phyloP scores from a whole-genome alignment of 1,284 basidiomycete species.

The Neolentinus lepideus region DNA sequence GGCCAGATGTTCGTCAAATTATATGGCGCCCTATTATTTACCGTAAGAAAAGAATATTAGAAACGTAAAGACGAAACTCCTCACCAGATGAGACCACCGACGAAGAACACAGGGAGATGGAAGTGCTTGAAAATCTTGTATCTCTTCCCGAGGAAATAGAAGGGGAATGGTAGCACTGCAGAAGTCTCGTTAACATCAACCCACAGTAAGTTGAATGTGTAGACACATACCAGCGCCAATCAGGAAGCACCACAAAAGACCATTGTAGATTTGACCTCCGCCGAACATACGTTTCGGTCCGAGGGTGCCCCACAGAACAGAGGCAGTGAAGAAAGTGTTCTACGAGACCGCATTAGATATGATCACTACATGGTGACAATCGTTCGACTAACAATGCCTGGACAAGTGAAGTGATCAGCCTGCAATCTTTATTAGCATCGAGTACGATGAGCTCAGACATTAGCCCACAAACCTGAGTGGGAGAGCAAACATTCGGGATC shows the following conservation, averaged over 20 bases:
- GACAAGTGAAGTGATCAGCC: conserved; percentile 19
- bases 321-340: conserved; percentile 21
- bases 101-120: conserved; percentile 24
- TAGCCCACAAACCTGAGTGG: neutral
- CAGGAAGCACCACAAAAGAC: conserved; percentile 27
- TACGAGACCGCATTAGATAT: neutral
- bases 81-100: conserved; percentile 31
- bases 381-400: conserved; percentile 8
- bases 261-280: conserved; percentile 15
- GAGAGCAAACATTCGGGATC: conserved; percentile 25
- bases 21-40: conserved; percentile 30
- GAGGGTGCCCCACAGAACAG: conserved; percentile 28
- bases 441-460: neutral
- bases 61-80: neutral
- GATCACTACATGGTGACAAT: neutral
- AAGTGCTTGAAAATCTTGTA: conserved; percentile 22
- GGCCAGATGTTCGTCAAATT: conserved; percentile 18
- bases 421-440: conserved; percentile 24
- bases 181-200: neutral
- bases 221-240: conserved; percentile 21
- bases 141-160: conserved; percentile 25
- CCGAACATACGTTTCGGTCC: conserved; percentile 27
- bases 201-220: neutral
- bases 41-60: neutral
- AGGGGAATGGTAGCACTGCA: conserved; percentile 22